phyloP scores from a whole-genome alignment of 2,329 filamentous ascomycete species.

The Penicillium sp. region DNA sequence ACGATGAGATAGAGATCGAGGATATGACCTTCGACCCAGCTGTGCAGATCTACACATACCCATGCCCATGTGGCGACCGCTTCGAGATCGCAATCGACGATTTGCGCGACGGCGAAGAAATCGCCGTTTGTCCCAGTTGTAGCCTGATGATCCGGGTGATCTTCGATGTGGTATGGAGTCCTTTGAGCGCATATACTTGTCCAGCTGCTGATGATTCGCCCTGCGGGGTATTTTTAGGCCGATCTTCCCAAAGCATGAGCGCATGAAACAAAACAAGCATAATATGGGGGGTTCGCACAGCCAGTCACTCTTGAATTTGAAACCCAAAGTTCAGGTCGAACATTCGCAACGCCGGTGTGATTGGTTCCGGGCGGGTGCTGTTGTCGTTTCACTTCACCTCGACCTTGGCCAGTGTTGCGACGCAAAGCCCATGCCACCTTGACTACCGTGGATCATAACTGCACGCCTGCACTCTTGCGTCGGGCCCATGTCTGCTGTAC shows the following conservation, averaged over 20 bases:
- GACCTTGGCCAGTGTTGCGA: background rate
- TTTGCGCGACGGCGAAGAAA: constrained; percentile 83
- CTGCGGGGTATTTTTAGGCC: constrained; percentile 38
- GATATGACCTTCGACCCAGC: constrained; percentile 89
- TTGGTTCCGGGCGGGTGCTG: background rate
- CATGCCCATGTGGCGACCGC: constrained; percentile 93
- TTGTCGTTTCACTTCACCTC: background rate
- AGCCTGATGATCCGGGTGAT: constrained; percentile 96
- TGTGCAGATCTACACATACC: constrained; percentile 90
- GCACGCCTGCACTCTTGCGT: background rate
- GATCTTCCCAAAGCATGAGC: constrained; percentile 51
- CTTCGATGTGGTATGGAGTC: constrained; percentile 71
- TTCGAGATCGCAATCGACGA: constrained; percentile 89
- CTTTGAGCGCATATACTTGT: background rate
- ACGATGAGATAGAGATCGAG: constrained; percentile 98
- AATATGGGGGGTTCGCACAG: background rate
- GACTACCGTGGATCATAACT: background rate
- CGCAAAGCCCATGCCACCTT: background rate
- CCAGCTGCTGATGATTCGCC: constrained; percentile 5
- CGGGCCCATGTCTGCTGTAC: background rate
- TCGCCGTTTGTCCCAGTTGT: constrained; percentile 96
- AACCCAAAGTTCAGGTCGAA: background rate
- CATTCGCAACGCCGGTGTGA: background rate
- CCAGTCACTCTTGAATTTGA: background rate
- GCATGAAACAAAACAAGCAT: constrained; percentile 19